Conservation (phyloP, 805 yeast species). For the Hanseniaspora osmophila region DNA sequence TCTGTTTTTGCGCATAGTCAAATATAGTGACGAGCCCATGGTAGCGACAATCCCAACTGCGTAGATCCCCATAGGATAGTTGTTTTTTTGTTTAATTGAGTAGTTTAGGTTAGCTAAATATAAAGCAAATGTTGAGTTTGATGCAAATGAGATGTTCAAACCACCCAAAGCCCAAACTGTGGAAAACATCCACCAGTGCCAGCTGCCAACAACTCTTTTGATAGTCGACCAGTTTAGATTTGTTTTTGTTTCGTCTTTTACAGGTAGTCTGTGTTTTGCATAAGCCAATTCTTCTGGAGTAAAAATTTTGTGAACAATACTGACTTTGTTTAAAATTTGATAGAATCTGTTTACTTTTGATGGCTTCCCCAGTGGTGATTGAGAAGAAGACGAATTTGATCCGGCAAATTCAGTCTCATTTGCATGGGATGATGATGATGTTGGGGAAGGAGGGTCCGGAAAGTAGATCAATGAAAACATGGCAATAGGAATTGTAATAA, state of each 20-base stretch:
- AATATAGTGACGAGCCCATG: conserved; percentile 28
- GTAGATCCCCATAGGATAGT: conserved; percentile 40
- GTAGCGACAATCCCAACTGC: conserved; percentile 38
- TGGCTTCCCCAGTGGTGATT: not conserved
- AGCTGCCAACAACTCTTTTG: conserved; percentile 33
- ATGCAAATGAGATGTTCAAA: conserved; percentile 31
- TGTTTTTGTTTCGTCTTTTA: conserved; percentile 23
- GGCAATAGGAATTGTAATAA: conserved; percentile 43
- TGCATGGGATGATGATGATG: conserved; percentile 6
- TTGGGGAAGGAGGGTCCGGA: conserved; percentile 42
- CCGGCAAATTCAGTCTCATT: too few species aligned
- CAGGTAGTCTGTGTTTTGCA: conserved; percentile 31
- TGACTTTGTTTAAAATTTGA: conserved; percentile 7
- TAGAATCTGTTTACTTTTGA: not conserved
- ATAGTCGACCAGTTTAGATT: conserved; percentile 25
- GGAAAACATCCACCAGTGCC: conserved; percentile 46
- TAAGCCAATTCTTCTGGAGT: conserved; percentile 27
- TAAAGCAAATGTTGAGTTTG: conserved; percentile 33
- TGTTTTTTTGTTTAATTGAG: conserved; percentile 32
- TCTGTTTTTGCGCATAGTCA: conserved; percentile 28
- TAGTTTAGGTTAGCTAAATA: conserved; percentile 31
- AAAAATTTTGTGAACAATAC: conserved; percentile 25
- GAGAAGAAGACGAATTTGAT: too few species aligned
- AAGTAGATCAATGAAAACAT: conserved; percentile 42
- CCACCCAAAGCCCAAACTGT: conserved; percentile 39